These are phyloP conservation scores for Sclerotinia spermophila DNA, from an alignment of 2,329 filamentous ascomycete genomes.

Conservation along the genomic window DNA sequence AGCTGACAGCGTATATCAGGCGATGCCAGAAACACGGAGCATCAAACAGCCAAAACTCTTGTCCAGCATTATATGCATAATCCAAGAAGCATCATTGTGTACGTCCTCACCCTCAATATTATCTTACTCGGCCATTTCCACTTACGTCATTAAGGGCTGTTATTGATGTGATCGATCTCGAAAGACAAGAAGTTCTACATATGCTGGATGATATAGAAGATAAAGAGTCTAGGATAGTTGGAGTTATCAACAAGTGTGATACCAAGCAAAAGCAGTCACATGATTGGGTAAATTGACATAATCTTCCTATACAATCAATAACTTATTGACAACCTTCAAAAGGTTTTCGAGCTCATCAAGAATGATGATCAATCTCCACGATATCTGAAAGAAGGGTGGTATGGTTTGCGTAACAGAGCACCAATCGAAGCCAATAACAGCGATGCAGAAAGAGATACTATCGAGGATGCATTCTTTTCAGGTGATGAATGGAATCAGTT, in stretches of 20 bases:
- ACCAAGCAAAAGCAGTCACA: constrained; percentile 31
- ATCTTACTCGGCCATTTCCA: neutral
- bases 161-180: constrained; percentile 40
- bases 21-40: constrained; percentile 10
- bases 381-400: constrained; percentile 42
- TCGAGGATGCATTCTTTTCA: constrained; percentile 23
- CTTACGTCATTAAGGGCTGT: constrained; percentile 37
- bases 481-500: constrained; percentile 23
- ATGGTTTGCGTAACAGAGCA: constrained; percentile 43
- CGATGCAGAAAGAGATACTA: constrained; percentile 24
- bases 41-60: constrained; percentile 25
- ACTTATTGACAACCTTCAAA: constrained; percentile 36
- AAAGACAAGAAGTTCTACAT: constrained; percentile 40
- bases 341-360: constrained; percentile 24
- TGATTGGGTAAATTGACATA: constrained; percentile 31
- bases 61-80: constrained; percentile 40
- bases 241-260: constrained; percentile 45
- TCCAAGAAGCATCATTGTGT: constrained; percentile 42
- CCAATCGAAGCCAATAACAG: constrained; percentile 32
- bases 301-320: constrained; percentile 11
- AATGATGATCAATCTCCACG: constrained; percentile 32
- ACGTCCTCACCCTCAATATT: neutral
- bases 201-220: constrained; percentile 32
- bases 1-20: neutral
- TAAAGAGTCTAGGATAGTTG: constrained; percentile 36